Percentiles rank a stretch among this genome's conserved stretches.
phyloP scores from a whole-genome alignment of 345 rosid species.

The Dipteronia sinensis region DNA sequence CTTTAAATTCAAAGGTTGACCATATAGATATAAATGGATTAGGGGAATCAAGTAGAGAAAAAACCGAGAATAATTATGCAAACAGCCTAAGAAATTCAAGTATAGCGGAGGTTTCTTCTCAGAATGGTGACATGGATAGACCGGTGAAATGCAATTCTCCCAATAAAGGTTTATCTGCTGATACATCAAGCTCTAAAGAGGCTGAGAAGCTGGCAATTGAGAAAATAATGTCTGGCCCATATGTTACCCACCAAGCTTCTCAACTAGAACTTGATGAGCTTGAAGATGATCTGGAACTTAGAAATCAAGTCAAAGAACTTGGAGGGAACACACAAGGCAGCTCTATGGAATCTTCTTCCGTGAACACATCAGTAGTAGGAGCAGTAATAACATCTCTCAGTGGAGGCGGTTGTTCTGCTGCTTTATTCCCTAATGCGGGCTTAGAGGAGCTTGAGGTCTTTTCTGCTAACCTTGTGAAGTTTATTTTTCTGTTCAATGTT shows the following conservation, averaged over 20 bases:
- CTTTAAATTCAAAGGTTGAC: constrained; percentile 31
- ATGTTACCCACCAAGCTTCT: constrained; percentile 47
- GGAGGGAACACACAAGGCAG: constrained; percentile 21
- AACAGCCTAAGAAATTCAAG: constrained; percentile 22
- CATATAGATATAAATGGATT: constrained; percentile 21
- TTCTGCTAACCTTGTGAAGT: constrained; percentile 13
- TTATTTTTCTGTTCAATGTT: constrained; percentile 4
- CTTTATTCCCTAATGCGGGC: constrained; percentile 32
- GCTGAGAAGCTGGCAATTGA: constrained; percentile 70
- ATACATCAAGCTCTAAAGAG: constrained; percentile 44
- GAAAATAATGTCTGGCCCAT: constrained; percentile 59
- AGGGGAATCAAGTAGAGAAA: constrained; percentile 32
- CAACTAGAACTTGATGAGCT: constrained; percentile 76
- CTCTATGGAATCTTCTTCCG: constrained; percentile 30
- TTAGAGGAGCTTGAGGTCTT: constrained; percentile 94
- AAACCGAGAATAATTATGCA: constrained; percentile 24
- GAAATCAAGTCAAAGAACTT: constrained; percentile 40
- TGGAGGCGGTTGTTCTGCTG: constrained; percentile 39
- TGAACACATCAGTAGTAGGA: constrained; percentile 28
- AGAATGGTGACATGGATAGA: constrained; percentile 33
- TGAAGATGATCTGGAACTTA: constrained; percentile 58
- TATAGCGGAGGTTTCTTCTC: constrained; percentile 22
- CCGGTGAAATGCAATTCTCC: constrained; percentile 19
- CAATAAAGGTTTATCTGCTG: constrained; percentile 24
- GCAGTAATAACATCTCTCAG: constrained; percentile 29